phyloP scores from a whole-genome alignment of 75 land plant genomes.

The Azolla pinnata region DNA sequence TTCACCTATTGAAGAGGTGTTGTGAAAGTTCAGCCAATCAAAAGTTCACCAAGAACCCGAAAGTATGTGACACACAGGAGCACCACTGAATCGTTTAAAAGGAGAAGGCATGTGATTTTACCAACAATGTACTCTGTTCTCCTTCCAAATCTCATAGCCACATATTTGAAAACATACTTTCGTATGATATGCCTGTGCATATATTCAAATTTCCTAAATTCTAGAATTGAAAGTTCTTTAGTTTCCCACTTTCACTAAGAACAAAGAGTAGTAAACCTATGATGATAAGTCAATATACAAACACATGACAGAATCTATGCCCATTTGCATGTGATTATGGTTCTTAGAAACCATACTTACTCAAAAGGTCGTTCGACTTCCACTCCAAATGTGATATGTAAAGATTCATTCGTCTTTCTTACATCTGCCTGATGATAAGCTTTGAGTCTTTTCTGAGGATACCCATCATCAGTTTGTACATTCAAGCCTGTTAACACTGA shows the following conservation, averaged over 20 bases:
- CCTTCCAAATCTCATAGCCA: too few relatives aligned
- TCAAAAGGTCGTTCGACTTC: constrained; percentile 87
- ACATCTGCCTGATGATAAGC: background rate
- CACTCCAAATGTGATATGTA: constrained; percentile 71
- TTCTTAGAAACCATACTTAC: constrained; percentile 40
- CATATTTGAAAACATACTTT: too few relatives aligned
- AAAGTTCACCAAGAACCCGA: background rate
- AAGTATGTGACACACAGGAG: too few relatives aligned
- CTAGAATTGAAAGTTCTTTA: too few relatives aligned
- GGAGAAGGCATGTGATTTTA: too few relatives aligned
- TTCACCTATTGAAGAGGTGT: background rate
- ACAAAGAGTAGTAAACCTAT: too few relatives aligned
- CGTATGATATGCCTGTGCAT: too few relatives aligned
- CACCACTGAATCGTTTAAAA: too few relatives aligned
- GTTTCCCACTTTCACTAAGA: too few relatives aligned
- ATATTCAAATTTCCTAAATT: too few relatives aligned
- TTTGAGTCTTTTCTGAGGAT: background rate
- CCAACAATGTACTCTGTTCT: too few relatives aligned
- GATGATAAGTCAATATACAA: too few relatives aligned
- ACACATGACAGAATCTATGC: background rate
- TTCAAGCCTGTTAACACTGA: background rate
- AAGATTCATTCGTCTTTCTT: constrained; percentile 13
- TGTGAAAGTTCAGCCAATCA: background rate
- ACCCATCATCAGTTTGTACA: background rate
- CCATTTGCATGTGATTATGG: background rate